Conservation (phyloP, 768 basidiomycete genomes). For the Pulveroboletus sp. region DNA sequence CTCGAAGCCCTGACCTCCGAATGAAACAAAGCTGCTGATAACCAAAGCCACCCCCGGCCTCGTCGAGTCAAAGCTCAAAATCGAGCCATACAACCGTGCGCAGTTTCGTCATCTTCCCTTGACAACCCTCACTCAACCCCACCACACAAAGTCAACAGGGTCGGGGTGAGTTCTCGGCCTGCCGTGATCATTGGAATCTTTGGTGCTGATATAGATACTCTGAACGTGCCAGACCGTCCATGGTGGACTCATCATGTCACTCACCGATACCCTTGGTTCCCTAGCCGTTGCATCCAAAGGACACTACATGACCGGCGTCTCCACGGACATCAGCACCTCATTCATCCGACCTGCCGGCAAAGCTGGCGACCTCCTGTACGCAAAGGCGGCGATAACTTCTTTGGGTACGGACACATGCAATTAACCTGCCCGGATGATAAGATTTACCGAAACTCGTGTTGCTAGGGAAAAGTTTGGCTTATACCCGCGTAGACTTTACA, state of each 20-base stretch:
- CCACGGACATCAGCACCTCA: slow-evolving; percentile 75
- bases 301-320: slow-evolving; percentile 85
- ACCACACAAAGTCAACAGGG: slow-evolving; percentile 63
- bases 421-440: neutral
- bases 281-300: slow-evolving; percentile 81
- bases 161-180: slow-evolving; percentile 53
- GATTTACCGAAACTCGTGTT: neutral
- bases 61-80: slow-evolving; percentile 65
- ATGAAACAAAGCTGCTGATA: slow-evolving; percentile 54
- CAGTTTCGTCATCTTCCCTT: neutral
- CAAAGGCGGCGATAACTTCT: slow-evolving; percentile 64
- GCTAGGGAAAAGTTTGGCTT: slow-evolving; percentile 75
- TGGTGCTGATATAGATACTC: slow-evolving; percentile 1
- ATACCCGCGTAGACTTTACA: slow-evolving; percentile 77
- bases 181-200: neutral
- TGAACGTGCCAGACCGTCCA: slow-evolving; percentile 52
- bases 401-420: slow-evolving; percentile 46
- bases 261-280: slow-evolving; percentile 84
- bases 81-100: slow-evolving; percentile 75
- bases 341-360: slow-evolving; percentile 78
- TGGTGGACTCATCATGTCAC: slow-evolving; percentile 76
- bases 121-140: neutral
- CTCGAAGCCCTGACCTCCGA: neutral
- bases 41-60: slow-evolving; percentile 67
- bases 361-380: slow-evolving; percentile 62